Evolutionary conservation across 306 rosid genomes (phyloP), one percentile per base, ranked within the genome.

Genomic region (Malus fusca): DNA sequence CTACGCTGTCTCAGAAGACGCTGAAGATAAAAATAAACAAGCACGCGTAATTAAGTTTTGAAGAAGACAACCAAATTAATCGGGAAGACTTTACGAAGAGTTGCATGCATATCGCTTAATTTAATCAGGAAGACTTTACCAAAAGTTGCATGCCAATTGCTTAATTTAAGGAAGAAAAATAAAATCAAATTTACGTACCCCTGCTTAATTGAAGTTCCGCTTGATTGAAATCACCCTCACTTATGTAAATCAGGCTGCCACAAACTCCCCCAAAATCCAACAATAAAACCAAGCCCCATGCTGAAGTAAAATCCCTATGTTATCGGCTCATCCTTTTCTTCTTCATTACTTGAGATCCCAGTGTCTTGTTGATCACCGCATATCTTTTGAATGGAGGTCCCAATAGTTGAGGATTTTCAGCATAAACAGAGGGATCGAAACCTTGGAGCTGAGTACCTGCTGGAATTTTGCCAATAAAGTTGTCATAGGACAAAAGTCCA

Each of bases 241-340:
- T 21, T 71, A 72, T 73, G 4, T 0, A 76, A 3, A 74, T 1
- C 43, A 82, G 59, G 48, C 75, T 64, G 9, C 80, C 81, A 56
- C 80, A 79, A 25, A 82, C 78, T 65, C 71, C 68, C 77, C 68
- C 77, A 55, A 55, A 85, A 81, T 72, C 84, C 87, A 78, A 51
- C 21, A 14, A 3, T 23, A 55, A 72, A 72, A 17, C 66, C 75
- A 35, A 72, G 1, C 9, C 14, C 75, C 52, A 86, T 59, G 73
- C 82, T 33, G 1, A 72, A 8, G 23, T 53, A 40, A 72, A 78
- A 81, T 4, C 81, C 87, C 3, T 10, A 9, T n/a, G 33, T 63
- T 37, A 70, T 69, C 2, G 59, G 51, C 13, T 70, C 26, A 76
- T 65, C 77, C 13, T 52, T 52, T 4, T 46, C 75, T 22, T 14